These are phyloP conservation scores for Triglochin maritima DNA, from an alignment of 106 monocot species.

Conservation along the genomic window DNA sequence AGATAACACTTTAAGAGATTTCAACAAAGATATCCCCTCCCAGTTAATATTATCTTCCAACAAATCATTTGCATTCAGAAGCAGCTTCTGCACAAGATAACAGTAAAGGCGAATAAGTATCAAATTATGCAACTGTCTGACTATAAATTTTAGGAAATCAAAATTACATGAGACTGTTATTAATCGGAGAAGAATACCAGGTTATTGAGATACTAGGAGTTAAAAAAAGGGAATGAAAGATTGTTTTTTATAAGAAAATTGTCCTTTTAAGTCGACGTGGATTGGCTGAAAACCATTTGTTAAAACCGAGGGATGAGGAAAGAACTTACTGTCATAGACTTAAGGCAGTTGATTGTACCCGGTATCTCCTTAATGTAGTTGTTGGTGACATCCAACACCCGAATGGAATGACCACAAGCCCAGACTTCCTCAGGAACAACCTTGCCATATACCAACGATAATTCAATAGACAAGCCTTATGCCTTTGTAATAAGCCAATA, in stretches of 20 bases:
- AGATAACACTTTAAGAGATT: slow-evolving; percentile 48
- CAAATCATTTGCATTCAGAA: slow-evolving; percentile 72
- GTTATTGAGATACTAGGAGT: too few species aligned
- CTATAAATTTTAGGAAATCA: too few species aligned
- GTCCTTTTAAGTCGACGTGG: neutral
- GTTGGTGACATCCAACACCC: slow-evolving; percentile 58
- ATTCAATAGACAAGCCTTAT: neutral
- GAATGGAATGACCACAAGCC: slow-evolving; percentile 48
- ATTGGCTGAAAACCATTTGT: neutral
- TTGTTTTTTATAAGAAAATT: neutral
- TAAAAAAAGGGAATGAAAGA: too few species aligned
- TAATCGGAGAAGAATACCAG: too few species aligned
- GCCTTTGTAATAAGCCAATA: neutral
- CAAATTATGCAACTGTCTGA: neutral
- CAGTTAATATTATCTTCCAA: slow-evolving; percentile 55
- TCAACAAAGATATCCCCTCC: slow-evolving; percentile 67
- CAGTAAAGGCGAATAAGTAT: neutral
- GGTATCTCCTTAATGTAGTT: slow-evolving; percentile 71
- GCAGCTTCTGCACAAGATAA: slow-evolving; percentile 55
- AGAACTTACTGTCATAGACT: slow-evolving; percentile 48
- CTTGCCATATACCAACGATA: slow-evolving; percentile 24
- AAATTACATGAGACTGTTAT: too few species aligned
- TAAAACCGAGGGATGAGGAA: neutral
- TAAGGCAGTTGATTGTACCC: slow-evolving; percentile 34
- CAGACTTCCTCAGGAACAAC: slow-evolving; percentile 83